phyloP scores from a whole-genome alignment of 2,329 filamentous ascomycete genomes.

The Clarireedia paspali region DNA sequence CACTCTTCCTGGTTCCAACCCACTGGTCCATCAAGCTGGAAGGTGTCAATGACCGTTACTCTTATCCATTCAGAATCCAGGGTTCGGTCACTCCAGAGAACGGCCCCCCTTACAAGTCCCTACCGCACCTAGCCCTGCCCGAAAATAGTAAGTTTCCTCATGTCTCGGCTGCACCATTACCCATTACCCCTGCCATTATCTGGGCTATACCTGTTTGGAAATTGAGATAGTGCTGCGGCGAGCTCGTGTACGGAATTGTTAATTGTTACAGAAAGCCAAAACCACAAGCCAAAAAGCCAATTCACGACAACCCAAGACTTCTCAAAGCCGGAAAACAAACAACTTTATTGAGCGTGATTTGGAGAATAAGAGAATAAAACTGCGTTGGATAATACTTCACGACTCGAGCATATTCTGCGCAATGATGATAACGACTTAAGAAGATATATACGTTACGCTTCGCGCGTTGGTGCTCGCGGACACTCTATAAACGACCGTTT shows the following conservation, averaged over 20 bases:
- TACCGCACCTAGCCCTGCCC: conserved; percentile 5
- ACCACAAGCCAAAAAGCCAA: background rate
- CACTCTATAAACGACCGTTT: background rate
- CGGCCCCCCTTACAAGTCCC: background rate
- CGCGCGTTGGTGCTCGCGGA: conserved; percentile 8
- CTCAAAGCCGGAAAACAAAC: background rate
- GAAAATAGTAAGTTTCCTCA: conserved; percentile 9
- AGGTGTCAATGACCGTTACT: no score
- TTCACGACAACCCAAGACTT: background rate
- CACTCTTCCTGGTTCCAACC: no score
- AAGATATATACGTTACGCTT: conserved; percentile 6
- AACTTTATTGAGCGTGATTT: background rate
- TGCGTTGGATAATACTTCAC: background rate
- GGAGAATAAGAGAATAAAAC: background rate
- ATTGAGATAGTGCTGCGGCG: background rate
- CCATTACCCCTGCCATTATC: background rate
- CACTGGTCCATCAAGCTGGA: no score
- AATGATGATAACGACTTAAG: conserved; percentile 17
- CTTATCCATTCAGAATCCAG: no score
- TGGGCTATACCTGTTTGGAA: background rate
- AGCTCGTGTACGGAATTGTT: conserved; percentile 9
- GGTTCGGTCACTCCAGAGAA: background rate
- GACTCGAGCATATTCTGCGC: background rate
- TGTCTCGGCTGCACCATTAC: background rate
- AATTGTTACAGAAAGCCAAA: conserved; percentile 6